phyloP scores from a whole-genome alignment of 2,329 filamentous ascomycete species.

The Tolypocladium tundrense region DNA sequence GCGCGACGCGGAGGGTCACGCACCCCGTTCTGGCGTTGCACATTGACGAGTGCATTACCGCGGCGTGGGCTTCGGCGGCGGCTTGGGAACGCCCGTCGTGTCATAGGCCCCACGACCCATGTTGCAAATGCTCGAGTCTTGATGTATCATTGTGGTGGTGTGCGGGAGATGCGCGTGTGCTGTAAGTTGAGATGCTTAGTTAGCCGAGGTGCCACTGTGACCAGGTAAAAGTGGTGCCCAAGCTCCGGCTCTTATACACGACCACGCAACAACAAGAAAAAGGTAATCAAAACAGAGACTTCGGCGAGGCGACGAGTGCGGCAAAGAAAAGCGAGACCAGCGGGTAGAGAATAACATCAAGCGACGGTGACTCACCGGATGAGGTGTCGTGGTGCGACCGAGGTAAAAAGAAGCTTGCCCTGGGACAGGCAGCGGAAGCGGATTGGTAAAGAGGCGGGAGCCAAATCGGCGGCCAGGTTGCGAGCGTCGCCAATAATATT shows the following conservation, averaged over 20 bases:
- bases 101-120: constrained; percentile 44
- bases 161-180: background rate
- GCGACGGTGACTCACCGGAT: constrained; percentile 24
- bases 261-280: background rate
- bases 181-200: background rate
- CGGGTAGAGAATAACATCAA: constrained; percentile 10
- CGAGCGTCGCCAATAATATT: constrained; percentile 25
- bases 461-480: constrained; percentile 20
- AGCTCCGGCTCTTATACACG: constrained; percentile 1
- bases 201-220: background rate
- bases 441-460: constrained; percentile 9
- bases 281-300: background rate
- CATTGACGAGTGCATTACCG: constrained; percentile 16
- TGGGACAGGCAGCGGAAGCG: constrained; percentile 9
- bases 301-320: constrained; percentile 1
- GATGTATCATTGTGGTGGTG: constrained; percentile 24
- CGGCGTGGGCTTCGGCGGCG: constrained; percentile 30
- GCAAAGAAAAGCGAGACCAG: constrained; percentile 6
- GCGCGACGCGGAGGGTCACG: background rate
- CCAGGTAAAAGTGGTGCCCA: background rate
- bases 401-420: constrained; percentile 8
- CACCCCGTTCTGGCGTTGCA: background rate
- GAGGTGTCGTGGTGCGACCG: constrained; percentile 18
- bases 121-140: constrained; percentile 25
- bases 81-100: constrained; percentile 38